phyloP scores from a whole-genome alignment of 768 basidiomycete species.

The Russula ochroleuca region DNA sequence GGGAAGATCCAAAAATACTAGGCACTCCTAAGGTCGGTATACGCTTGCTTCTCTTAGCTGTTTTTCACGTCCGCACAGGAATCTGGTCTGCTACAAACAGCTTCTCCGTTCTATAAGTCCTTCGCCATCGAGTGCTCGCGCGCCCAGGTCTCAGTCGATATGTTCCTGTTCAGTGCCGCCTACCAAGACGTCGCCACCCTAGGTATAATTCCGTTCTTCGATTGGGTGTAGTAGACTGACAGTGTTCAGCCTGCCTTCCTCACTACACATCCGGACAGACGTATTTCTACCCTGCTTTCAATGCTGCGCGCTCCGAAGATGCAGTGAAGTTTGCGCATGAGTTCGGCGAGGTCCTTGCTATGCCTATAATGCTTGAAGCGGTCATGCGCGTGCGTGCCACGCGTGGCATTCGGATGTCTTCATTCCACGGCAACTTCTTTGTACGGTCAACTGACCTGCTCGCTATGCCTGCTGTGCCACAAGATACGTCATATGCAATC shows the following conservation, averaged over 20 bases:
- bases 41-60: background rate
- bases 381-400: conserved; percentile 99
- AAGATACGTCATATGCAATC: conserved; percentile 54
- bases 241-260: conserved; percentile 70
- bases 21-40: conserved; percentile 80
- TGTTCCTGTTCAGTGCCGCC: conserved; percentile 93
- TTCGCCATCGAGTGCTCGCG: conserved; percentile 98
- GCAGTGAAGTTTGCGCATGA: conserved; percentile 98
- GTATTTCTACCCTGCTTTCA: conserved; percentile 98
- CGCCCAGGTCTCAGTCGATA: conserved; percentile 95
- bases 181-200: conserved; percentile 96
- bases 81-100: conserved; percentile 88
- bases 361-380: conserved; percentile 93
- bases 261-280: conserved; percentile 98
- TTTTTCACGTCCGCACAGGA: conserved; percentile 48
- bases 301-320: conserved; percentile 89
- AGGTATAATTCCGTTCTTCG: conserved; percentile 43
- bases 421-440: conserved; percentile 61
- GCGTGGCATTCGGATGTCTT: conserved; percentile 47
- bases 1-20: conserved; percentile 94
- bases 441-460: conserved; percentile 53
- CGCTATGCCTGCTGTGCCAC: conserved; percentile 52
- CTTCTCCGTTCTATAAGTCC: conserved; percentile 93
- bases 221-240: background rate
- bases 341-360: conserved; percentile 87